A percentile compares a stretch with the other conserved stretches of the same genome.
Evolutionary conservation across 306 rosid species (phyloP).

Genomic region (apple (Malus domestica)): DNA sequence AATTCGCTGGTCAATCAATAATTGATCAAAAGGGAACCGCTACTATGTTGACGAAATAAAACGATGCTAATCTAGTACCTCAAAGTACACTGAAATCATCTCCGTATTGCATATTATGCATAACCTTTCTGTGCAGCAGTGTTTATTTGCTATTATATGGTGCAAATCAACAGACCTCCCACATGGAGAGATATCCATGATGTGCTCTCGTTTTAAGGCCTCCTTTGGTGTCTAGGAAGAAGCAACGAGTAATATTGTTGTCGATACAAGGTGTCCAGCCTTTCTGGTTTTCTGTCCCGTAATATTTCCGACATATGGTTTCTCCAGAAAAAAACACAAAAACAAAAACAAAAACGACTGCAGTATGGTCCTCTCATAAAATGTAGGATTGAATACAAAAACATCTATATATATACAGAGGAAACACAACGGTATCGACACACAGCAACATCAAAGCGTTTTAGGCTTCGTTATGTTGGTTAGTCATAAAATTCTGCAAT

Average conservation of each 20-base stretch:
- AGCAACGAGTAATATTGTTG: not conserved
- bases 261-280: not conserved
- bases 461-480: no score
- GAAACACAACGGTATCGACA: not conserved
- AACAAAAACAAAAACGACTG: no score
- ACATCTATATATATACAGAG: not conserved
- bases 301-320: not conserved
- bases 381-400: not conserved
- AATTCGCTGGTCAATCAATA: not conserved
- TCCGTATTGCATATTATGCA: not conserved
- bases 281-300: not conserved
- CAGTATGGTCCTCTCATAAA: no score
- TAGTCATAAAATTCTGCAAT: no score
- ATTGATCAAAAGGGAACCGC: not conserved
- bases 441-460: not conserved
- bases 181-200: no score
- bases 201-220: not conserved
- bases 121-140: not conserved
- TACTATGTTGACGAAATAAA: not conserved
- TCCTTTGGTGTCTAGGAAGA: not conserved
- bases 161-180: no score
- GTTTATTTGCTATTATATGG: not conserved
- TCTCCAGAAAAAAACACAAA: no score
- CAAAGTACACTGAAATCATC: not conserved
- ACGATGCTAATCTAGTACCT: not conserved